Evolutionary conservation across 257 asterid genomes (phyloP), one percentile per base, ranked within the genome.

Genomic region (Solanum corneliomulleri): DNA sequence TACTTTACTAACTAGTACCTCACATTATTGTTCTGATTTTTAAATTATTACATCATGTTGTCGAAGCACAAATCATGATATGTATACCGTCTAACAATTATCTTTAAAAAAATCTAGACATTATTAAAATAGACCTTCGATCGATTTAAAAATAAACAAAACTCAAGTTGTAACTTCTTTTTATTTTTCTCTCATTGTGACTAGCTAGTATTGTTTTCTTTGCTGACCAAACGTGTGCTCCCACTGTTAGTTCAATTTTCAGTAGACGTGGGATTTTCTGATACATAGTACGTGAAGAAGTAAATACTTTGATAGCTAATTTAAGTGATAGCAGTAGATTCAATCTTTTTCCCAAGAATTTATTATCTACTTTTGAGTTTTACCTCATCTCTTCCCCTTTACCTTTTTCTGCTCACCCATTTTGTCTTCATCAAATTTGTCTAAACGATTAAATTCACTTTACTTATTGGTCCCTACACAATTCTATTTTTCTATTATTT

Each of bases 351-450:
- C 41, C 87, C 82, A 37, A 20, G 56, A 78, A 81, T 88, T 87
- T 82, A 74, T 88, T 90, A 90, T 90, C 93, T 66, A 85, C 81
- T 86, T 93, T 92, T 89, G 85, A 47, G 68, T 29, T 80, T 80
- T 80, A 91, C 93, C 89, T 82, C 86, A 56, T 88, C 93, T 87
- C 86, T 88, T 86, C 33, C 82, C 86, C 88, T 82, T 89, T 89
- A 88, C 94, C 85, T 93, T 89, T 72, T 89, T 89, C 91, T 87
- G 89, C 83, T 86, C 87, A 90, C 75, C 88, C 95, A 31, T 87
- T 86, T 85, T 94, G 94, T 91, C 95, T 93, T 86, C 90, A 89
- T 87, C 93, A 90, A 86, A 90, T 87, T 92, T 93, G 93, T 92
- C 86, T 80, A 80, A 66, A 27, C 45, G 39, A 39, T 66, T n/a